Base-by-base conservation (phyloP, 83 land plant genomes). In the Picea engelmannii region DNA sequence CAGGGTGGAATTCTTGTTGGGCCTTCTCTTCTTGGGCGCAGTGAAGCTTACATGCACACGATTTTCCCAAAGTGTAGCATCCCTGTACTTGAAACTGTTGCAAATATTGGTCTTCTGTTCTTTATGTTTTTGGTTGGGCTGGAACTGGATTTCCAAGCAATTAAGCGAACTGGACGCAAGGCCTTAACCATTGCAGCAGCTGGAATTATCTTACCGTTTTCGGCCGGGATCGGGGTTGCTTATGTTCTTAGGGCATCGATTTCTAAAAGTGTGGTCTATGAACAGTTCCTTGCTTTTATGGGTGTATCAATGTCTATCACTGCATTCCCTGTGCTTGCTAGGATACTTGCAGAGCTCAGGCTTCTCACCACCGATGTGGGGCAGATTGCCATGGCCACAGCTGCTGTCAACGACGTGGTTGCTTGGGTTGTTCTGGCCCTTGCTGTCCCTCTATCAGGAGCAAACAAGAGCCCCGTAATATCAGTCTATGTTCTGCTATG, bases 281-380 rank as follows among this genome's bases (percentile, higher is more conserved):
- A 69, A 4, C 66, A 94, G 31, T 93, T 93, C 42, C 86, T 93
- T 21, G 91, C 92, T 17, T 93, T 93, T 87, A 93, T 93, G 94
- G 96, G 96, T 21, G 96, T 93, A 9, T 94, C 96, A 12, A 88
- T 93, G 83, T 93, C 96, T 27, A 93, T 93, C 67, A 92, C 94
- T 27, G 94, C 96, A 23, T 92, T 93, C 59, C 96, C 94, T 78
- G 96, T 93, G 44, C 88, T 93, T 16, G 96, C 94, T 0, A 90
- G 94, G 9, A 93, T 93, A 75, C 88, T 93, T 12, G 96, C 96
- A 15, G 96, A 93, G 84, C 85, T 94, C 69, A 91, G 89, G 85
- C 95, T 93, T 18, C 82, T 93, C 24, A 93, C 92, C 12, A 93
- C 93, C 6, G 94, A 93, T 75, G 92, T 93, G 52, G 96, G 96